These are phyloP conservation scores for Drechslerella coelobrocha DNA, from an alignment of 2,329 filamentous ascomycete species.

Conservation along the genomic window DNA sequence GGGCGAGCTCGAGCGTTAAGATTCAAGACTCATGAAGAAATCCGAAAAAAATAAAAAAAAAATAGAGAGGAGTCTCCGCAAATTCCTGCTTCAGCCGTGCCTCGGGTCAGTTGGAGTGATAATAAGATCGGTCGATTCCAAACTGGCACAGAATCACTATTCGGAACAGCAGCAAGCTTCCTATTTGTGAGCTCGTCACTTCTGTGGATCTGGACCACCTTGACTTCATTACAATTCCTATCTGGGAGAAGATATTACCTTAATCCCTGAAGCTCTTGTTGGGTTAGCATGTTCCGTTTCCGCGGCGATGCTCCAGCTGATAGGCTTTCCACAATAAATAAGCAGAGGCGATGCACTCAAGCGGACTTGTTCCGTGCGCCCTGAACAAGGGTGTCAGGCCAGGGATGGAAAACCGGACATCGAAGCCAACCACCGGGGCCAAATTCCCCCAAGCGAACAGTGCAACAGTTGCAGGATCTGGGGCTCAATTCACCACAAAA, in stretches of 20 bases:
- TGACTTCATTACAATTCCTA: conserved; percentile 44
- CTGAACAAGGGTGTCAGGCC: conserved; percentile 26
- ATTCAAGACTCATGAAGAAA: too few species aligned
- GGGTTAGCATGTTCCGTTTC: conserved; percentile 28
- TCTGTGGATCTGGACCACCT: conserved; percentile 2
- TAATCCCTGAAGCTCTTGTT: conserved; percentile 3
- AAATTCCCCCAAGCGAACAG: conserved; percentile 35
- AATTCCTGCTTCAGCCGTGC: too few species aligned
- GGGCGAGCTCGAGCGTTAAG: too few species aligned
- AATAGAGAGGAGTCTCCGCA: too few species aligned
- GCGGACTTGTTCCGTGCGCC: conserved; percentile 18
- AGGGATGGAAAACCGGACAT: conserved; percentile 2
- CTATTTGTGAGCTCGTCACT: conserved; percentile 11
- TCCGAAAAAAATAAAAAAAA: too few species aligned
- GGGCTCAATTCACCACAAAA: conserved; percentile 16
- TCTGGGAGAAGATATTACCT: conserved; percentile 21
- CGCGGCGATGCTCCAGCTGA: conserved; percentile 31
- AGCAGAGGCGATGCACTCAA: conserved; percentile 35
- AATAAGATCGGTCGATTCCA: background rate
- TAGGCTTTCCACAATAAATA: conserved; percentile 13
- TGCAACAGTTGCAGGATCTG: background rate
- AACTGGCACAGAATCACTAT: background rate
- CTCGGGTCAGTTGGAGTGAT: background rate
- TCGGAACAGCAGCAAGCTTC: conserved; percentile 8
- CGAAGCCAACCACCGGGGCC: conserved; percentile 22